Evolutionary conservation across 2,329 filamentous ascomycete species (phyloP).

Genomic region (Diaporthe amygdali): DNA sequence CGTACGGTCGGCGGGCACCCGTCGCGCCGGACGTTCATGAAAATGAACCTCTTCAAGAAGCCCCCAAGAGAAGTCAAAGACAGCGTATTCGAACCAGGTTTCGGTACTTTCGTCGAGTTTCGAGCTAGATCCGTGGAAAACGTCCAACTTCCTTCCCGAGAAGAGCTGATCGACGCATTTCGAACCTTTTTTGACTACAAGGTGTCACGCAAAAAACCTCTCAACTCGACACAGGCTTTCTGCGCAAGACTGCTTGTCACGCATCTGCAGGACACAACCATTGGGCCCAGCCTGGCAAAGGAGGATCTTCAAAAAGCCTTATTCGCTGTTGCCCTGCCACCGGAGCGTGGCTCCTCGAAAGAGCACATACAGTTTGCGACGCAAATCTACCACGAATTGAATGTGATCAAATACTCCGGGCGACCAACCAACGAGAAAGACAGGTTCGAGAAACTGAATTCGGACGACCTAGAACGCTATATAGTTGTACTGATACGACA

Average conservation of each 20-base stretch:
- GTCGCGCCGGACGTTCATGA: constrained; percentile 51
- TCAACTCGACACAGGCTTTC: constrained; percentile 73
- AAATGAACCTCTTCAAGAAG: constrained; percentile 58
- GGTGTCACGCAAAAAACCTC: constrained; percentile 46
- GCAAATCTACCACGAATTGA: constrained; percentile 46
- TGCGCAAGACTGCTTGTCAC: constrained; percentile 55
- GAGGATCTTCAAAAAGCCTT: constrained; percentile 52
- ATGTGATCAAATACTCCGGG: not conserved
- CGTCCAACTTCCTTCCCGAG: constrained; percentile 65
- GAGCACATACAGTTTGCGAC: constrained; percentile 55
- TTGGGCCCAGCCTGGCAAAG: constrained; percentile 41
- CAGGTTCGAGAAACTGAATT: constrained; percentile 25
- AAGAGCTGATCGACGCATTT: constrained; percentile 71
- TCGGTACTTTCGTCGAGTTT: constrained; percentile 74
- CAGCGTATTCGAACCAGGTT: constrained; percentile 71
- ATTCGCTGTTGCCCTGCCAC: constrained; percentile 46
- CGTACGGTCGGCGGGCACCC: not conserved
- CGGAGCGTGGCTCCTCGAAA: constrained; percentile 44
- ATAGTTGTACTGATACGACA: constrained; percentile 58
- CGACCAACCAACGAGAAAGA: not conserved
- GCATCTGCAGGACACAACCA: constrained; percentile 66
- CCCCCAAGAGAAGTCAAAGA: constrained; percentile 64
- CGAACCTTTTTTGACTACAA: constrained; percentile 66
- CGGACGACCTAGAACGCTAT: constrained; percentile 36
- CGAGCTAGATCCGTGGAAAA: constrained; percentile 66